Base-by-base conservation (phyloP, 352 stramenopile species). In the Phytophthora ramorum region DNA sequence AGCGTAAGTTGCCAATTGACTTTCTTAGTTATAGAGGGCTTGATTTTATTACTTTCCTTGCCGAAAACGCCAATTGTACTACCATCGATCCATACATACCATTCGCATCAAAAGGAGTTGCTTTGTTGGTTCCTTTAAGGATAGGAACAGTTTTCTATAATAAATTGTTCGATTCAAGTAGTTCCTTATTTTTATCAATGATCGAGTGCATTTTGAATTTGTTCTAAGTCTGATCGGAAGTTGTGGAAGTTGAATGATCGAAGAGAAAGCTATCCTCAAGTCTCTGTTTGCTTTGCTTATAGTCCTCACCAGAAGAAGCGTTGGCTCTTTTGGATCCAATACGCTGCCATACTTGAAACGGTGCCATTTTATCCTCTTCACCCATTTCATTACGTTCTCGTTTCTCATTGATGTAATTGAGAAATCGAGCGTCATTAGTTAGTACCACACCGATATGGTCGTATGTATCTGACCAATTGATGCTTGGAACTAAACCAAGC, bases 181-280 rank as follows among this genome's bases (percentile, higher is more conserved):
- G 7, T 47, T 53, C 54, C 30, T 53, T 61, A 9, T 61, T 52
- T 53, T 53, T 61, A 47, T 1, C 8, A 46, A 61, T 28, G 32
- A 45, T 52, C 54, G 2, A 53, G 24, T 20, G 30, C 28, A 54
- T 28, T 54, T 54, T 43, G 0, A 54, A 30, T 54, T 43, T 54
- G 13, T 14, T 43, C 43, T 54, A 8, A 44, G 47, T 8, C 28
- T 61, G 41, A 37, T 53, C 43, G 10, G 43, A 61, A 54, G 47
- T 54, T 54, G 47, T 54, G 28, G 47, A 54, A 16, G 53, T 61
- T 37, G 43, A 61, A 53, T 61, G 47, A 53, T 61, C 53, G 13
- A 61, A 61, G 32, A 54, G n/a, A 54, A 51, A 51, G 28, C 47
- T 54, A 16, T 61, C 43, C 7, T 38, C 17, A 61, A 61, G 53